Evolutionary conservation across 2,329 filamentous ascomycete species (phyloP), one percentile per base, ranked within the genome.

Genomic region (Ophiostoma ulmi): DNA sequence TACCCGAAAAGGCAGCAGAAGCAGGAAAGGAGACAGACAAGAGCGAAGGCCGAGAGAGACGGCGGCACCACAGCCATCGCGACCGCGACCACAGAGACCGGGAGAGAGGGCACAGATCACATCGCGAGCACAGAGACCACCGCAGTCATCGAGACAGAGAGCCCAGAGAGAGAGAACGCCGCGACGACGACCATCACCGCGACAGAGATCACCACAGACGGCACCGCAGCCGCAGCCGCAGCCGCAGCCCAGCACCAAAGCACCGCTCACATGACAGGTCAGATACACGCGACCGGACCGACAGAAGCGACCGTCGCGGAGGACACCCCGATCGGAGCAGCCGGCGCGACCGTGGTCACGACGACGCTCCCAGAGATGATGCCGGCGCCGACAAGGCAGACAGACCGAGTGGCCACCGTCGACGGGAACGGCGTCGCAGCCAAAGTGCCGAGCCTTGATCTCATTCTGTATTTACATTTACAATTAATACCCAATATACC

Each of bases 1-100:
- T 70, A 22, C 31, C 48, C 2, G 35, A 8, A 38, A 20, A 64
- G 13, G 38, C 44, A 39, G 38, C 90, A 88, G 58, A 85, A 90
- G 38, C 85, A 82, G 5, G 75, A 36, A 55, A 65, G 74, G 1
- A 31, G 31, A 31, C 31, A 44, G 52, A 58, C 52, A 58, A 26
- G 52, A 80, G 64, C 64, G 72, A 72, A 52, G 71, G 71, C 64
- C 67, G 74, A 71, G 65, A 61, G 73, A 73, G 20, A 35, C 35
- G 61, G 36, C 63, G 63, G 63, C 63, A 39, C 36, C 63, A 41
- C 20, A 20, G 36, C 36, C 65, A 67, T 7, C 64, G 64, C 10
- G 65, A 68, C 13, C 44, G 69, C 38, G 58, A 36, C 0, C 55
- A 72, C 41, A 36, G 64, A 17, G 44, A 72, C 17, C 48, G 64